phyloP scores from a whole-genome alignment of 2,329 filamentous ascomycete genomes.

The Trichoderma lentiforme region DNA sequence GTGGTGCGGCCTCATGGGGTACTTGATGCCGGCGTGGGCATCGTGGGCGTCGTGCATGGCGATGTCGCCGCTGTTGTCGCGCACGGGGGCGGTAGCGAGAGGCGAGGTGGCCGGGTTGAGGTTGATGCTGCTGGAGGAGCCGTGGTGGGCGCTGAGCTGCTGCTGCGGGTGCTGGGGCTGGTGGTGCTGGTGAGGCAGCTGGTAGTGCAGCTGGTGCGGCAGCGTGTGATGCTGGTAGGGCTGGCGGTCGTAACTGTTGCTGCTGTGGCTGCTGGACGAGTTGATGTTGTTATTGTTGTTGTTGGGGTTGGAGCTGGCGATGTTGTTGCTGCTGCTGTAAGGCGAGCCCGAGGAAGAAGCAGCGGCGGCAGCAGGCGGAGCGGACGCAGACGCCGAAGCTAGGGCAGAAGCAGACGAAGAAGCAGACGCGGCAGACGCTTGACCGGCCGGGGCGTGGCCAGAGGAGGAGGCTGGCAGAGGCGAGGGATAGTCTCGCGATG shows the following conservation, averaged over 20 bases:
- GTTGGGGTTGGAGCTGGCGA: background rate
- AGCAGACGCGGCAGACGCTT: slow-evolving; percentile 38
- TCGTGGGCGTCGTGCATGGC: slow-evolving; percentile 85
- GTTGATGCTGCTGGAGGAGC: slow-evolving; percentile 37
- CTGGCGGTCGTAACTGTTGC: slow-evolving; percentile 8
- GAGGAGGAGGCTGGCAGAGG: slow-evolving; percentile 1
- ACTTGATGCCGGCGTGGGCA: slow-evolving; percentile 81
- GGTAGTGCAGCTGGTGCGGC: slow-evolving; percentile 17
- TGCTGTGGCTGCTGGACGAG: background rate
- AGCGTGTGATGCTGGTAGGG: background rate
- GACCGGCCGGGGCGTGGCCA: background rate
- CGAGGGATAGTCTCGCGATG: slow-evolving; percentile 45
- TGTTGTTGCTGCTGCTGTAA: background rate
- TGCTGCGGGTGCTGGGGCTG: background rate
- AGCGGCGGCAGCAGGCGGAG: background rate
- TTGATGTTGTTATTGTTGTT: background rate
- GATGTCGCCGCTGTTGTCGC: slow-evolving; percentile 72
- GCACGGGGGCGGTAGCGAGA: slow-evolving; percentile 42
- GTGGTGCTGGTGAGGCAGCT: background rate
- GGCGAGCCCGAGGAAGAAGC: background rate
- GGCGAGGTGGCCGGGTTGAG: slow-evolving; percentile 57
- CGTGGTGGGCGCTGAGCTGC: slow-evolving; percentile 47
- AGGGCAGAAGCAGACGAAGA: background rate
- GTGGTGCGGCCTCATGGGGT: slow-evolving; percentile 74
- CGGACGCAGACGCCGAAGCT: background rate